Base-by-base conservation (phyloP, 306 rosid species). In the Cicer judaicum region DNA sequence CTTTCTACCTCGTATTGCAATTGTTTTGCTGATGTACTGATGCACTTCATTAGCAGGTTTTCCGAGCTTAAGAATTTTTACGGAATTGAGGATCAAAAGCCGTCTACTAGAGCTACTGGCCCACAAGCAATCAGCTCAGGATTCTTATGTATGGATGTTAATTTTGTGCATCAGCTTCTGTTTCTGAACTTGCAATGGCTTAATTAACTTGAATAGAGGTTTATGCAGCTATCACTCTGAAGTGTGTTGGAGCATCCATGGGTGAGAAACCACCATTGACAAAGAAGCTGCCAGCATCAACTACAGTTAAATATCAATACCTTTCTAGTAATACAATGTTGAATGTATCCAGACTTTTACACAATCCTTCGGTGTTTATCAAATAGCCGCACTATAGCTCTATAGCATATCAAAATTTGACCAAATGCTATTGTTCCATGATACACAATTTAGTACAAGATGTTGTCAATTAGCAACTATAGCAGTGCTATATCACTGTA, bases 191-290 rank as follows among this genome's bases (percentile, higher is more conserved):
- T 48, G 13, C 15, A 68, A 57, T 59, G 47, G 49, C 46, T 55
- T 21, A 75, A 48, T 73, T 80, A 48, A 79, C 78, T 68, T 49
- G 55, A 15, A 63, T 72, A 39, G 46, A 75, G 48, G 78, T 69
- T 84, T 69, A n/a, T 87, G 87, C 93, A 91, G 98, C 96, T 64
- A 83, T 94, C 83, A 87, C 87, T 78, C 78, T 94, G 65, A 92
- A 88, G 73, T 90, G 96, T 21, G 95, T 94, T 59, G 99, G 96
- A 85, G 93, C 97, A 74, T 90, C 99, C 61, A 83, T 94, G 65
- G 95, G 97, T 69, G 99, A 94, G 91, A 94, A 88, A 89, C 78
- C 83, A 42, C 86, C 88, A 1, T 41, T 92, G 85, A 84, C 84
- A 47, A 94, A 92, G 92, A 91, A 92, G 82, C 81, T 94, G 44